Percentiles rank a stretch among this genome's conserved stretches.
Conservation (phyloP, 2,329 filamentous ascomycete genomes). For the Chrysoporthe austroafricana region DNA sequence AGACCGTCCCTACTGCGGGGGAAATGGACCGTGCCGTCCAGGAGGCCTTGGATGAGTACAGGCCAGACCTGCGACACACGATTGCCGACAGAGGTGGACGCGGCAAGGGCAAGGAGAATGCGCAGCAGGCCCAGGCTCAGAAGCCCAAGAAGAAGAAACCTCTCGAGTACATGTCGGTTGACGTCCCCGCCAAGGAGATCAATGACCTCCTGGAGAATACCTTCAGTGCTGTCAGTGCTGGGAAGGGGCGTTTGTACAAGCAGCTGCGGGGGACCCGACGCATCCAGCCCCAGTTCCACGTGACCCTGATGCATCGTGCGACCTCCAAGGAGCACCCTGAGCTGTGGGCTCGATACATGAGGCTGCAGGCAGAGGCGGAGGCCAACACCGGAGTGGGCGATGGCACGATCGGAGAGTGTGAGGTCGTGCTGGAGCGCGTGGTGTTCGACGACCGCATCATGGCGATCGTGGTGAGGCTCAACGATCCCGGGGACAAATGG, state of each 20-base stretch:
- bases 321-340: constrained; percentile 62
- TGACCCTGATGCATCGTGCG: constrained; percentile 87
- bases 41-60: constrained; percentile 75
- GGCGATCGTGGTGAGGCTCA: constrained; percentile 82
- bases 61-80: constrained; percentile 74
- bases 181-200: constrained; percentile 48
- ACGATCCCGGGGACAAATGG: constrained; percentile 61
- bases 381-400: constrained; percentile 43
- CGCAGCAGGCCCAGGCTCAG: constrained; percentile 38
- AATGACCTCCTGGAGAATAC: constrained; percentile 66
- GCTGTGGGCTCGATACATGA: constrained; percentile 75
- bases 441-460: constrained; percentile 88
- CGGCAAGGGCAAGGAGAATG: constrained; percentile 46
- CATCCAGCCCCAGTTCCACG: constrained; percentile 85
- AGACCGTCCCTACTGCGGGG: constrained; percentile 69
- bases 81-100: constrained; percentile 63
- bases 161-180: constrained; percentile 62
- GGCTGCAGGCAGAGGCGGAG: constrained; percentile 56
- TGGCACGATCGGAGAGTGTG: constrained; percentile 64
- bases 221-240: constrained; percentile 61
- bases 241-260: constrained; percentile 71
- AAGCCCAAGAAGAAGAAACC: constrained; percentile 49
- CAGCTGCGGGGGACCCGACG: constrained; percentile 74
- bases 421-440: constrained; percentile 68
- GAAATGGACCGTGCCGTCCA: constrained; percentile 82